Conservation (phyloP, 2,329 filamentous ascomycete genomes). For the Stagonosporopsis chrysanthemi region DNA sequence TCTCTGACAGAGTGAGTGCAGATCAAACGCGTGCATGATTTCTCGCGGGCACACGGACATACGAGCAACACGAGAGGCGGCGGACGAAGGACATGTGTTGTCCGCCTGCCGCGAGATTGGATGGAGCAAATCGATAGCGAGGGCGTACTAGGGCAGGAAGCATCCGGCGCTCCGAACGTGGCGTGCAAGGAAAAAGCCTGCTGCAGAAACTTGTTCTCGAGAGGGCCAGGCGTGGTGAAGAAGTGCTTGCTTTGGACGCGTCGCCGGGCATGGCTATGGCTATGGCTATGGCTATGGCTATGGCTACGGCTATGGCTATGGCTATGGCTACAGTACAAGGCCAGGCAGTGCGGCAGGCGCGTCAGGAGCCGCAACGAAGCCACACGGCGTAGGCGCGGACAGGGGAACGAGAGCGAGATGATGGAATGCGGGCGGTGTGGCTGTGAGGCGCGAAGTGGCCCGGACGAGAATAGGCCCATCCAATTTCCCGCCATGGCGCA, state of each 20-base stretch:
- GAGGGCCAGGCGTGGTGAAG: background rate
- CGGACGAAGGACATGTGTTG: constrained; percentile 18
- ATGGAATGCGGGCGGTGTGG: constrained; percentile 17
- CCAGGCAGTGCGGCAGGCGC: constrained; percentile 1
- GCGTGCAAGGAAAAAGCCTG: constrained; percentile 9
- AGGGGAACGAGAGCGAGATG: background rate
- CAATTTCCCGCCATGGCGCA: constrained; percentile 12
- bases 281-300: too few species aligned
- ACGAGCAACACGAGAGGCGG: constrained; percentile 7
- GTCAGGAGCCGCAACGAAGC: constrained; percentile 7
- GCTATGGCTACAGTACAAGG: too few species aligned
- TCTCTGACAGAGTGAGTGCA: constrained; percentile 1
- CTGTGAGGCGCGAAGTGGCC: constrained; percentile 17
- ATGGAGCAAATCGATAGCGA: constrained; percentile 17
- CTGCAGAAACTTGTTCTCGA: background rate
- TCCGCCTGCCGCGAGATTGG: constrained; percentile 17
- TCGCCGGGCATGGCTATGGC: too few species aligned
- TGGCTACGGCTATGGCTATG: too few species aligned
- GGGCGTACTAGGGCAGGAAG: constrained; percentile 15
- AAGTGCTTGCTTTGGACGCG: background rate
- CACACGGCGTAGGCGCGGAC: constrained; percentile 4
- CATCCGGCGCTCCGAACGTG: constrained; percentile 20
- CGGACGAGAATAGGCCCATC: constrained; percentile 3
- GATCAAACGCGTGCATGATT: constrained; percentile 15
- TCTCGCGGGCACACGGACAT: constrained; percentile 5